Base-by-base conservation (phyloP, 805 yeast genomes). In the Pichia pseudocactophila region DNA sequence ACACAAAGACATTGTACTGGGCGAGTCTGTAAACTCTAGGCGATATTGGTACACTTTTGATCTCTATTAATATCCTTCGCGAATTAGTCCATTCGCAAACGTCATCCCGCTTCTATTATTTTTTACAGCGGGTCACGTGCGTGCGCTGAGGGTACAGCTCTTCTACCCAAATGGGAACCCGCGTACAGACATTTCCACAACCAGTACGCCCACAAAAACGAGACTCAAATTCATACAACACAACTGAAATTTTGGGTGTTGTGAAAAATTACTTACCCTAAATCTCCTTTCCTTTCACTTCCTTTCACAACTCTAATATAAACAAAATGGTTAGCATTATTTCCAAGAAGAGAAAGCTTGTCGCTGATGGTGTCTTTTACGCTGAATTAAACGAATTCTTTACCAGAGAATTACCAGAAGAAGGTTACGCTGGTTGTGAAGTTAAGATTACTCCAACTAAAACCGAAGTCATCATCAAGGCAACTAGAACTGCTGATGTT, bases 361-460 rank as follows among this genome's bases (percentile, higher is more conserved):
- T 92, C 70, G 96, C 96, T 74, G 98, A 92, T 81, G 98, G 98
- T 86, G 98, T 92, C 66, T 87, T 92, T 82, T 92, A 82, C 95
- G 98, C 98, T 73, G 98, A 92, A 79, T 78, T 92, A 68, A 92
- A 92, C 82, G 98, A 92, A 79, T 92, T 92, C 92, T 92, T 92
- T 88, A 87, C 97, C 81, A 90, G 98, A 80, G 98, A 92, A 76
- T 84, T 92, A 68, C 96, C 98, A 63, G 98, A 92, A 79, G 96
- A 92, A 76, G 98, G 98, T 70, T 92, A 92, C 82, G 92, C 98
- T 64, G 98, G 98, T 78, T 96, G 92, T 66, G 98, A 92, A 78
- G 96, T 92, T 71, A 86, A 97, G 78, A 85, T 86, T 67, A 87
- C 97, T 69, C 92, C 97, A 71, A 74, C 90, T 78, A 89, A 85